These are phyloP conservation scores for Capsicum rhomboideum DNA, from an alignment of 257 asterid genomes.

Conservation along the genomic window DNA sequence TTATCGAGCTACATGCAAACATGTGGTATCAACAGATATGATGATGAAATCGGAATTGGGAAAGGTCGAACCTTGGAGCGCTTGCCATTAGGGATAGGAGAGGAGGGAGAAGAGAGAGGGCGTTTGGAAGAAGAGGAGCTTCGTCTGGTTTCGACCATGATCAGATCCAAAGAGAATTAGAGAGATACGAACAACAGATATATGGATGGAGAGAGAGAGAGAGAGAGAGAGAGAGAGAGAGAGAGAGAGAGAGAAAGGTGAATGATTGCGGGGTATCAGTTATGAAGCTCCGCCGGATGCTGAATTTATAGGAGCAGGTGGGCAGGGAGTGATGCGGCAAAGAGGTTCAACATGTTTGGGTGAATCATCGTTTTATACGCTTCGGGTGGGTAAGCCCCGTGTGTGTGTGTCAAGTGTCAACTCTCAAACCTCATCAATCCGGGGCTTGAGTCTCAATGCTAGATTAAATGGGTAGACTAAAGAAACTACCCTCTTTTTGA, in stretches of 20 bases:
- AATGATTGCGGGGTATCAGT: slow-evolving; percentile 40
- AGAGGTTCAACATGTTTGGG: background rate
- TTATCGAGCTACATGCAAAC: background rate
- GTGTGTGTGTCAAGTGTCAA: too few species aligned
- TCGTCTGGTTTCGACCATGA: slow-evolving; percentile 86
- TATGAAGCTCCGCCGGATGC: slow-evolving; percentile 5
- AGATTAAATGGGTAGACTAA: too few species aligned
- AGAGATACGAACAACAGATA: background rate
- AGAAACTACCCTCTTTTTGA: too few species aligned
- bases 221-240: slow-evolving; percentile 10
- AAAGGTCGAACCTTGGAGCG: slow-evolving; percentile 71
- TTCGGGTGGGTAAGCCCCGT: background rate
- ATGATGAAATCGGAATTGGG: background rate
- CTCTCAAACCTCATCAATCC: background rate
- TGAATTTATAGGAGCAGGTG: background rate
- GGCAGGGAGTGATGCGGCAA: background rate
- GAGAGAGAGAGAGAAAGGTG: slow-evolving; percentile 5
- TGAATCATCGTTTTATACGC: background rate
- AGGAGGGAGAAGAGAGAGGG: slow-evolving; percentile 41
- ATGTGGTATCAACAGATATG: background rate
- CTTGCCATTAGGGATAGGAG: slow-evolving; percentile 56
- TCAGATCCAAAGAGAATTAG: background rate
- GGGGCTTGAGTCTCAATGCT: background rate
- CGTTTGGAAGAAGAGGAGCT: slow-evolving; percentile 81
- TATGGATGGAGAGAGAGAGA: background rate